A percentile compares a stretch with the other conserved stretches of the same genome.
Conservation (phyloP, 345 rosid genomes). For the Brassica carinata region DNA sequence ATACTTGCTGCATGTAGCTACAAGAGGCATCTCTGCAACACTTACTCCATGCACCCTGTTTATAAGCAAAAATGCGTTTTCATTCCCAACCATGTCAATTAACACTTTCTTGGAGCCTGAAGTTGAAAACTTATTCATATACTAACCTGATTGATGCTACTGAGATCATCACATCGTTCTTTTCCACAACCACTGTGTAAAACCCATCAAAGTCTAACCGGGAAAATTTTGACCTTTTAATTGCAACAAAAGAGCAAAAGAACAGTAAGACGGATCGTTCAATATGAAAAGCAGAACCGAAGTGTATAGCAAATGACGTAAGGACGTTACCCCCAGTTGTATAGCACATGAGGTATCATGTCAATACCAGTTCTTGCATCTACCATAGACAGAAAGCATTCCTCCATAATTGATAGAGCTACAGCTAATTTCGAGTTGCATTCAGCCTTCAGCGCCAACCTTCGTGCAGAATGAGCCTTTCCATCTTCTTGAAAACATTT, state of each 20-base stretch:
- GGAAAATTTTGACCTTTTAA: conserved; percentile 74
- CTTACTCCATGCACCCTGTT: conserved; percentile 77
- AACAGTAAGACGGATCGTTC: neutral
- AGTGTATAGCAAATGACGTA: conserved; percentile 61
- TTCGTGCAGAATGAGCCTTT: conserved; percentile 69
- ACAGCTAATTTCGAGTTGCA: conserved; percentile 92
- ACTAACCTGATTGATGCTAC: conserved; percentile 92
- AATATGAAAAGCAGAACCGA: neutral
- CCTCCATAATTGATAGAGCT: conserved; percentile 92
- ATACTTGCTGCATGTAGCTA: conserved; percentile 88
- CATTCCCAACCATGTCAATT: neutral
- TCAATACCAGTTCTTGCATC: conserved; percentile 93
- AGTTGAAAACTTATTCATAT: conserved; percentile 2
- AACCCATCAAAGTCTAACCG: conserved; percentile 82
- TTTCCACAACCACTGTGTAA: conserved; percentile 86
- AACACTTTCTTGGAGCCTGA: neutral
- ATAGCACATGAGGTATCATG: conserved; percentile 90
- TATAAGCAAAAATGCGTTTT: conserved; percentile 21
- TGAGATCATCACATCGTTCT: conserved; percentile 74
- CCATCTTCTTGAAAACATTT: conserved; percentile 83
- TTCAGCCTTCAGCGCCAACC: conserved; percentile 83
- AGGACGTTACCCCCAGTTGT: conserved; percentile 77
- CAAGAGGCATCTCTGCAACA: conserved; percentile 97
- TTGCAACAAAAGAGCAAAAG: conserved; percentile 26
- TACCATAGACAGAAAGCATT: conserved; percentile 90